These are phyloP conservation scores for Parietichytrium sp. DNA, from an alignment of 108 stramenopile genomes.

Conservation along the genomic window DNA sequence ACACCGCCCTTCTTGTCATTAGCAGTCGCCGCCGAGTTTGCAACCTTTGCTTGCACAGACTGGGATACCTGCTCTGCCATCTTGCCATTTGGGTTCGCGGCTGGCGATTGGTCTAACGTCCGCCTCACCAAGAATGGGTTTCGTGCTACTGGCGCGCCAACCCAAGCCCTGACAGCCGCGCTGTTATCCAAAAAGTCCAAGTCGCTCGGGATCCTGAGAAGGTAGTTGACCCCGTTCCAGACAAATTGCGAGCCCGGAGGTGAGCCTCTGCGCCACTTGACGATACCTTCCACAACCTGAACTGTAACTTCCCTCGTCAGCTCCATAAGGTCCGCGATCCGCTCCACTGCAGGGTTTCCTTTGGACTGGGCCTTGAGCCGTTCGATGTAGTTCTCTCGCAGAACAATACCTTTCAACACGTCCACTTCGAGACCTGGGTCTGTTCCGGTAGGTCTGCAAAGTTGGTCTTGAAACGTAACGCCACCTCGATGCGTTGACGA, in stretches of 20 bases:
- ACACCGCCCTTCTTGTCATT: background rate
- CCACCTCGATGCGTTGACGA: background rate
- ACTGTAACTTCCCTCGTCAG: conserved; percentile 45
- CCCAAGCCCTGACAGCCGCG: conserved; percentile 42
- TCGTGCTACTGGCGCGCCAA: conserved; percentile 44
- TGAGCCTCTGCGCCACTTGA: conserved; percentile 37
- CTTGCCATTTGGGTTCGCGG: too few relatives aligned
- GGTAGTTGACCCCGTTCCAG: conserved; percentile 55
- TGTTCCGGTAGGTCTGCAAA: background rate
- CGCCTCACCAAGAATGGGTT: conserved; percentile 54
- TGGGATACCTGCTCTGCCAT: background rate
- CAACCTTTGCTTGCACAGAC: background rate
- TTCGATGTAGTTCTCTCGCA: conserved; percentile 46
- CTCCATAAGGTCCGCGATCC: conserved; percentile 44
- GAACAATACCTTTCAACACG: conserved; percentile 43
- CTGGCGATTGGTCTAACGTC: conserved; percentile 40
- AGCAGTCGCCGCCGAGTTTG: background rate
- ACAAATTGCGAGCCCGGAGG: conserved; percentile 43
- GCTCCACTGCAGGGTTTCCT: background rate
- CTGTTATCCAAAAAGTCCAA: conserved; percentile 42
- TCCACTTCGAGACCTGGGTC: conserved; percentile 39
- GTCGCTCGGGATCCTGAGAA: conserved; percentile 55
- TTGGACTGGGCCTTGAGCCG: background rate
- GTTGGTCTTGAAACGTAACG: conserved; percentile 30
- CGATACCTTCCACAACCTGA: conserved; percentile 44